These are phyloP conservation scores for Phytophthora colocasiae DNA, from an alignment of 352 stramenopile species.

Conservation along the genomic window DNA sequence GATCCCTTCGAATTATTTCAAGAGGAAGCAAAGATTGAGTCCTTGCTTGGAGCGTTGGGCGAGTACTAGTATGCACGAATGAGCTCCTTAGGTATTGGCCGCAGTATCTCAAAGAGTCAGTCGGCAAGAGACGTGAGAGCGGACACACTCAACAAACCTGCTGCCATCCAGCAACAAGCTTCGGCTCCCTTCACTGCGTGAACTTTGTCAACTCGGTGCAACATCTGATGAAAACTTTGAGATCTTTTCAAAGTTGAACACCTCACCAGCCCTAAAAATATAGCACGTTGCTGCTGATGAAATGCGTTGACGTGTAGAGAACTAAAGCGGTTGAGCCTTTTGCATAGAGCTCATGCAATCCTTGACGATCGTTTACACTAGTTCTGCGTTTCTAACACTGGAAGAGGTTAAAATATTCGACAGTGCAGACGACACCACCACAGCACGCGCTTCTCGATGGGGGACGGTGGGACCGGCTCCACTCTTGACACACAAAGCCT, in stretches of 20 bases:
- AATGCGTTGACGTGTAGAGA: conserved; percentile 1
- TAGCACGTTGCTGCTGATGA: not conserved
- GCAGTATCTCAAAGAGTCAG: conserved; percentile 4
- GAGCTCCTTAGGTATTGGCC: too few species aligned
- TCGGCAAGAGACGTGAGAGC: conserved; percentile 8
- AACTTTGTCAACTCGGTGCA: not conserved
- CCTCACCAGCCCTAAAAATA: too few species aligned
- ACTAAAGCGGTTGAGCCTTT: not conserved
- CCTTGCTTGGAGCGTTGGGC: too few species aligned
- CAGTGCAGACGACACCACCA: conserved; percentile 18
- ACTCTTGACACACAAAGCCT: conserved; percentile 31
- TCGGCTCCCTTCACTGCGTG: conserved; percentile 14
- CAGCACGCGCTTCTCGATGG: conserved; percentile 15
- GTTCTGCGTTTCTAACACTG: conserved; percentile 17
- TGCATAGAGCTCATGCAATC: conserved; percentile 13
- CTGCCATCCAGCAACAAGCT: conserved; percentile 13
- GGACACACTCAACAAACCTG: not conserved
- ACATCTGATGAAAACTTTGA: too few species aligned
- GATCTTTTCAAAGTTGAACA: too few species aligned
- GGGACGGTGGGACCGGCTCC: conserved; percentile 19
- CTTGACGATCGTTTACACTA: conserved; percentile 7
- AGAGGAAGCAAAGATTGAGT: too few species aligned
- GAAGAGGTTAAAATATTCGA: conserved; percentile 2
- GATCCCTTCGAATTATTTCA: too few species aligned
- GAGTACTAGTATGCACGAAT: too few species aligned